Evolutionary conservation across 2,329 filamentous ascomycete species (phyloP), one percentile per base, ranked within the genome.

Genomic region (Hypoxylon sp.): DNA sequence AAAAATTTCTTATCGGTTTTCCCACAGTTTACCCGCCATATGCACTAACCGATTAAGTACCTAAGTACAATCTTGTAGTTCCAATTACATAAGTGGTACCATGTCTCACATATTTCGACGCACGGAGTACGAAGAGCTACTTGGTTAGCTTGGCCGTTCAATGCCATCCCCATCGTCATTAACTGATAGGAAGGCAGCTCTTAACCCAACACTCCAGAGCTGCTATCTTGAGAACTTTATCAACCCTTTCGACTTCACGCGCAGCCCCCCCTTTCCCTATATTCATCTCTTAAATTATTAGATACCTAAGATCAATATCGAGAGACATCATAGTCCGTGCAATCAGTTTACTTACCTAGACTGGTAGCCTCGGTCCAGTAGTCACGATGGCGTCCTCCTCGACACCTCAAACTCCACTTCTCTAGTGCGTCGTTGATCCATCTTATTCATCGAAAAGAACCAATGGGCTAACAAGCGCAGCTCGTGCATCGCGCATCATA

Each of bases 401-500:
- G 54, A 86, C 87, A 73, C 83, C 87, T 33, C 84, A 87, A 70
- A 92, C 89, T 74, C 91, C 90, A 63, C 85, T 93, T 70, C 89
- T 93, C 78, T 94, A 93, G 91, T 93, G 84, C 77, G 89, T 82
- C 61, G 54, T 50, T 50, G 29, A 44, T 58, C 70, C 51, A 69
- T 71, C 61, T 63, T 63, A 50, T 19, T 61, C 55, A 53, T 58
- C 57, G 33, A 39, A 59, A 39, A 33, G 10, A 50, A 33, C 51
- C 50, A 59, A 58, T 55, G 46, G 22, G 47, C 67, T 66, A 46
- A 63, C 63, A 73, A 63, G 69, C 63, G 59, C 76, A 97, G 94
- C 84, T 91, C 94, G 74, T 98, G 96, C 84, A 96, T 99, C 81
- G 94, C 96, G 55, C 91, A 98, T 83, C 91, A 96, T 78, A 93